Percentiles rank a stretch among this genome's conserved stretches.
These are phyloP conservation scores for Penicillium corylophilum DNA, from an alignment of 2,329 filamentous ascomycete species.

Conservation along the genomic window DNA sequence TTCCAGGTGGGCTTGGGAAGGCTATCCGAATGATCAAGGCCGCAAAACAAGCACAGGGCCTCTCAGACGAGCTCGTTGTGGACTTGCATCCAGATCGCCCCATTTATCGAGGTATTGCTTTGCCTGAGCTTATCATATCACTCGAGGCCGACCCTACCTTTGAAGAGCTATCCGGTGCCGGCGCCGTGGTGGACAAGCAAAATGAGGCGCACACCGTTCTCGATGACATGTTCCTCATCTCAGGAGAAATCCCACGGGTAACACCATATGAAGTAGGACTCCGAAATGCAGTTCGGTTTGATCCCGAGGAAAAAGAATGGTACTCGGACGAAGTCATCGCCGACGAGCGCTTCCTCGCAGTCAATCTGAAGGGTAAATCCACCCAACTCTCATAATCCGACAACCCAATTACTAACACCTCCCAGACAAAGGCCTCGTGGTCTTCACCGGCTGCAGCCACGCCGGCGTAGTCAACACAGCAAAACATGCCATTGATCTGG, in stretches of 20 bases:
- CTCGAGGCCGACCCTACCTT: constrained; percentile 56
- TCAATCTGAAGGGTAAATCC: constrained; percentile 50
- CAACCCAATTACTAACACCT: not conserved
- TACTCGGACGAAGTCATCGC: constrained; percentile 50
- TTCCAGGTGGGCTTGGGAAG: constrained; percentile 48
- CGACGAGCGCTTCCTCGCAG: constrained; percentile 56
- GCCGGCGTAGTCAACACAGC: constrained; percentile 56
- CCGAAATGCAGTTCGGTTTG: constrained; percentile 47
- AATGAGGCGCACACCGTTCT: constrained; percentile 47
- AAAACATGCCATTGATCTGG: constrained; percentile 46
- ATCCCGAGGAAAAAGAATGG: constrained; percentile 44
- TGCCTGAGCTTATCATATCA: constrained; percentile 45
- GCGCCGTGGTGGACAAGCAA: constrained; percentile 42
- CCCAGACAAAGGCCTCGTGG: constrained; percentile 52
- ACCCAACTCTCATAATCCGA: not conserved
- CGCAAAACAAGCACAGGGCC: constrained; percentile 33
- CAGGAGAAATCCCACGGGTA: constrained; percentile 52
- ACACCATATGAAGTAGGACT: constrained; percentile 53
- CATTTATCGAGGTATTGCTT: constrained; percentile 50
- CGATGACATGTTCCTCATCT: constrained; percentile 54
- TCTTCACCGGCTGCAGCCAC: constrained; percentile 59
- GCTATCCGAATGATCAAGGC: constrained; percentile 51
- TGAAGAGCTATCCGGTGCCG: constrained; percentile 47
- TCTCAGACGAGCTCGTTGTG: constrained; percentile 35
- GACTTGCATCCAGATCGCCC: constrained; percentile 57